phyloP scores from a whole-genome alignment of 2,329 filamentous ascomycete species.

The Trichoderma polysporum region DNA sequence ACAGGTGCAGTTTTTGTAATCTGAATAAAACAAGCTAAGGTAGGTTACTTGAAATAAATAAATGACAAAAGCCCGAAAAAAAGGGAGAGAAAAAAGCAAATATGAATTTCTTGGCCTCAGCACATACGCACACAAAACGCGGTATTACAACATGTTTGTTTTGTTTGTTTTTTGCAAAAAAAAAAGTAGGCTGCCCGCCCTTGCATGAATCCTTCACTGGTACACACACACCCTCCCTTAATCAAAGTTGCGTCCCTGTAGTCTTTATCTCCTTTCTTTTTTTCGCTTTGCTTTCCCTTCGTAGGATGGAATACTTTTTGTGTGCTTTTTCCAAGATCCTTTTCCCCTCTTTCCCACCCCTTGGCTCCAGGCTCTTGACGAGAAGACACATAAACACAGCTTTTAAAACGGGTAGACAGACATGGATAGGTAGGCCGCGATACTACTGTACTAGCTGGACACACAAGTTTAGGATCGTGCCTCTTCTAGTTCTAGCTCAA shows the following conservation, averaged over 20 bases:
- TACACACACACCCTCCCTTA: not conserved
- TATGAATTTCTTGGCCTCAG: not conserved
- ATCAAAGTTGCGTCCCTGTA: not conserved
- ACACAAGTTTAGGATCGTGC: conserved; percentile 50
- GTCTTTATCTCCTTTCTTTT: not conserved
- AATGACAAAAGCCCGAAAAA: not conserved
- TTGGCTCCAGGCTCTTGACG: conserved; percentile 3
- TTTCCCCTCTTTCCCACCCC: not conserved
- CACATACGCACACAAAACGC: not conserved
- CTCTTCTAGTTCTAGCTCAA: conserved; percentile 67
- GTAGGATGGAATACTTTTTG: not conserved
- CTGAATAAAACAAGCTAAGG: not conserved
- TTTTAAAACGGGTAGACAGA: not conserved
- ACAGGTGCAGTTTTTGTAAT: not conserved
- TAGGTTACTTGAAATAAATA: not conserved
- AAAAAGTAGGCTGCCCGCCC: not conserved
- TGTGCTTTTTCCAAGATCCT: conserved; percentile 19
- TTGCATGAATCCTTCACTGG: not conserved
- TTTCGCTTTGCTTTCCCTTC: not conserved
- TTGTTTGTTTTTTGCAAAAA: not conserved
- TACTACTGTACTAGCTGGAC: not conserved
- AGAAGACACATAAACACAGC: not conserved
- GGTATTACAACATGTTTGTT: conserved; percentile 6
- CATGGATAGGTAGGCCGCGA: not conserved
- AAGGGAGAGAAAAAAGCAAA: not conserved